Conservation (phyloP, 176 grass and related monocot genomes). For the sorghum (Sorghum bicolor) region DNA sequence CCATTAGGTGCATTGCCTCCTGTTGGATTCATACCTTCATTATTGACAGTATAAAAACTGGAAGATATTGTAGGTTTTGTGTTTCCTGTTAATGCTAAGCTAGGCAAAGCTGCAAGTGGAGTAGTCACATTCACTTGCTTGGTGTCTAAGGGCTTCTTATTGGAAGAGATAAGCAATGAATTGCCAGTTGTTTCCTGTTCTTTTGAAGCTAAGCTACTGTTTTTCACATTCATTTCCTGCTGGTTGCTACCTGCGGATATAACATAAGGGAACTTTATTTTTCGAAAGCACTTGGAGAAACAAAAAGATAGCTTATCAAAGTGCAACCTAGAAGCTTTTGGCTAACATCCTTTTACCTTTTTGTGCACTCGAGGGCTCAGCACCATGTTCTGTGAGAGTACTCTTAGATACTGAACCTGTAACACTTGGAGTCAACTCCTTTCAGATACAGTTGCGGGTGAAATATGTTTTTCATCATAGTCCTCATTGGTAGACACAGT, state of each 20-base stretch:
- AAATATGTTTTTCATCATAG: conserved; percentile 35
- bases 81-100: conserved; percentile 32
- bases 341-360: conserved; percentile 39
- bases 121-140: conserved; percentile 28
- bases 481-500: conserved; percentile 40
- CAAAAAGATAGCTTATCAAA: not conserved
- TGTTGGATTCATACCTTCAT: conserved; percentile 16
- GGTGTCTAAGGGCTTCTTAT: conserved; percentile 20
- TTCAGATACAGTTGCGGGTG: conserved; percentile 38
- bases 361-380: conserved; percentile 29
- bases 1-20: conserved; percentile 50
- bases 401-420: conserved; percentile 32
- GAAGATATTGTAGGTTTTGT: conserved; percentile 38
- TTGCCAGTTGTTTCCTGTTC: conserved; percentile 15
- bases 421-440: conserved; percentile 31
- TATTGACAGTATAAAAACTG: conserved; percentile 44
- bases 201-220: conserved; percentile 11
- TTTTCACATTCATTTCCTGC: conserved; percentile 28
- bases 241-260: conserved; percentile 31
- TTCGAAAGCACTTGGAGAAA: not conserved
- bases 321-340: not conserved
- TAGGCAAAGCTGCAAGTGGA: not conserved
- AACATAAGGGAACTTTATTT: conserved; percentile 9
- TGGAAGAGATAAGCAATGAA: conserved; percentile 20
- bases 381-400: conserved; percentile 24